Evolutionary conservation across 768 basidiomycete genomes (phyloP).

Genomic region (Collybia mongolica): DNA sequence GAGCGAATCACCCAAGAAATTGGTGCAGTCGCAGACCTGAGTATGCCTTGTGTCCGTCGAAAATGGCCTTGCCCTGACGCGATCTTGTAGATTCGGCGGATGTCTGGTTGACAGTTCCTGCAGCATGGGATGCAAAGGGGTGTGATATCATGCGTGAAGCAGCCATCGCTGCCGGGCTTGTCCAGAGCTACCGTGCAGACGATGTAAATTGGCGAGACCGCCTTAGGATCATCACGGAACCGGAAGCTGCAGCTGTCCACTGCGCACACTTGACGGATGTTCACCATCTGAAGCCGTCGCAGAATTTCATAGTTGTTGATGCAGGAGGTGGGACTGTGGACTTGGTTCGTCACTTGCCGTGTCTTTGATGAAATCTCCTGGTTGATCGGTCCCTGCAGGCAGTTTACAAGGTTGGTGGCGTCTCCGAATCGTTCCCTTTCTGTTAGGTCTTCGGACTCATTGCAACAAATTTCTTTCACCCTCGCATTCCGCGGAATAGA

Average conservation of each 20-base stretch:
- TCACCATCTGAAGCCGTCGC: slow-evolving; percentile 74
- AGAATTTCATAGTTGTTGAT: slow-evolving; percentile 91
- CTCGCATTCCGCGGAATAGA: slow-evolving; percentile 32
- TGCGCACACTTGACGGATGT: slow-evolving; percentile 80
- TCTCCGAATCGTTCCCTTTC: background rate
- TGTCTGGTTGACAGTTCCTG: slow-evolving; percentile 85
- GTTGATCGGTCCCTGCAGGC: slow-evolving; percentile 28
- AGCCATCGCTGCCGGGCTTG: slow-evolving; percentile 78
- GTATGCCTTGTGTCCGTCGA: slow-evolving; percentile 38
- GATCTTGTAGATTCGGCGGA: slow-evolving; percentile 66
- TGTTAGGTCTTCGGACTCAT: background rate
- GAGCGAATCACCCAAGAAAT: slow-evolving; percentile 87
- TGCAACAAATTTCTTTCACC: background rate
- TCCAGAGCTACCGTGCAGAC: slow-evolving; percentile 66
- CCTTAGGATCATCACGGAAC: slow-evolving; percentile 78
- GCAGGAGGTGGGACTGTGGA: slow-evolving; percentile 82
- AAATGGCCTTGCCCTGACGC: slow-evolving; percentile 3
- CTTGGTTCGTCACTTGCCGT: slow-evolving; percentile 17
- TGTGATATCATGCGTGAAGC: slow-evolving; percentile 86
- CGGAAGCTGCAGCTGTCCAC: slow-evolving; percentile 90
- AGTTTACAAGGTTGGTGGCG: slow-evolving; percentile 50
- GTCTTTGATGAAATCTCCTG: slow-evolving; percentile 18
- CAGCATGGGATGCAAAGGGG: slow-evolving; percentile 87
- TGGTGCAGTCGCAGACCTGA: slow-evolving; percentile 81
- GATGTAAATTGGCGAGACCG: slow-evolving; percentile 80